Evolutionary conservation across 1,284 basidiomycete species (phyloP).

Genomic region (Cryptococcus hybrid): DNA sequence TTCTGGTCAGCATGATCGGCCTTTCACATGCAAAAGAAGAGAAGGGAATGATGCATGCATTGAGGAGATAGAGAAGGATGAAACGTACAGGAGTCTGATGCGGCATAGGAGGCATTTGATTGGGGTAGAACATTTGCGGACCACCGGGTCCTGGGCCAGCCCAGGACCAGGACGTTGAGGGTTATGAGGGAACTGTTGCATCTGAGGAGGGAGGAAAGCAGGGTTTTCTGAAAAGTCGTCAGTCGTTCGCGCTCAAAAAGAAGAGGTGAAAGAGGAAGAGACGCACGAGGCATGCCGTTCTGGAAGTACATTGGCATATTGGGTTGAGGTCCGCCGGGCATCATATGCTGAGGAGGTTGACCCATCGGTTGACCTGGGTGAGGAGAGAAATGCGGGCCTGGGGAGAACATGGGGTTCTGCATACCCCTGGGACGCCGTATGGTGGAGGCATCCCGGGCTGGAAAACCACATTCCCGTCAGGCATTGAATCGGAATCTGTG

Average conservation of each 20-base stretch:
- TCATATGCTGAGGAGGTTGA: slow-evolving; percentile 21
- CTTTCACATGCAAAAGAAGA: not conserved
- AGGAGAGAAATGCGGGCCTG: slow-evolving; percentile 27
- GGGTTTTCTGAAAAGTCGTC: too few relatives aligned
- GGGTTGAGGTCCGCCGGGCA: slow-evolving; percentile 24
- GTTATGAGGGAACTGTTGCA: slow-evolving; percentile 20
- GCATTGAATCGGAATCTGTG: not conserved
- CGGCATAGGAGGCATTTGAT: slow-evolving; percentile 24
- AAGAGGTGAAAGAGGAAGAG: slow-evolving; percentile 7
- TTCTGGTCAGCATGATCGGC: not conserved
- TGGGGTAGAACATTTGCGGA: slow-evolving; percentile 25
- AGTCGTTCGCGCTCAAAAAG: slow-evolving; percentile 10
- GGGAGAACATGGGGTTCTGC: slow-evolving; percentile 38
- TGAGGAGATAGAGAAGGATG: not conserved
- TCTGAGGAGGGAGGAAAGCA: too few relatives aligned
- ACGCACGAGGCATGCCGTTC: slow-evolving; percentile 26
- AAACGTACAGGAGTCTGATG: slow-evolving; percentile 42
- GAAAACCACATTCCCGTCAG: not conserved
- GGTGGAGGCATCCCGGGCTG: slow-evolving; percentile 34
- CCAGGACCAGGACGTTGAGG: slow-evolving; percentile 22
- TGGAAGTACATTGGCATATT: slow-evolving; percentile 39
- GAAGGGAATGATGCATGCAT: not conserved
- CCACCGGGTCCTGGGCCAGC: slow-evolving; percentile 12
- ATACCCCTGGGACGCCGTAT: slow-evolving; percentile 15
- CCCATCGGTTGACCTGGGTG: slow-evolving; percentile 26